Evolutionary conservation across 768 basidiomycete species (phyloP).

Genomic region (Nidularia pulvinata): DNA sequence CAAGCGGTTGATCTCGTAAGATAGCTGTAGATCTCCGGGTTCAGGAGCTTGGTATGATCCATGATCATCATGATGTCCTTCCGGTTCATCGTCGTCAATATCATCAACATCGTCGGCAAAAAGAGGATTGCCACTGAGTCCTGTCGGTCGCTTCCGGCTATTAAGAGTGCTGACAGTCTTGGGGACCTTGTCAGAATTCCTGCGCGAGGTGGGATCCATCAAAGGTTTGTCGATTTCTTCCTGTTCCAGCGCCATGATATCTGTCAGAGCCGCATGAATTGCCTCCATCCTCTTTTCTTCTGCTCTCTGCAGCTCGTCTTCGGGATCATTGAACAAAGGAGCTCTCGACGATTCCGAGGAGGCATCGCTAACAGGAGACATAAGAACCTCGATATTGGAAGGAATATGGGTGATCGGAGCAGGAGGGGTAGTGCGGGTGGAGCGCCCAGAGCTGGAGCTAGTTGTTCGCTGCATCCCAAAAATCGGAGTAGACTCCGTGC

Average conservation of each 20-base stretch:
- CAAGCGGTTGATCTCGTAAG: constrained; percentile 83
- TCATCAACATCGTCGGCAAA: constrained; percentile 33
- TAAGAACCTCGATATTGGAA: constrained; percentile 80
- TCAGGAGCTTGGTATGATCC: constrained; percentile 75
- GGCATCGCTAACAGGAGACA: constrained; percentile 64
- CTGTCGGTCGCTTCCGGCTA: constrained; percentile 18
- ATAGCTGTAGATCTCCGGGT: constrained; percentile 88
- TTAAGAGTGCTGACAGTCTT: neutral
- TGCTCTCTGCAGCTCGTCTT: constrained; percentile 66
- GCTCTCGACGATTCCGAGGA: constrained; percentile 59
- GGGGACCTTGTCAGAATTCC: neutral
- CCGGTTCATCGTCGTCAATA: constrained; percentile 46
- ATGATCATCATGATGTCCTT: constrained; percentile 35
- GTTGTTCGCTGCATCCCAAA: constrained; percentile 35
- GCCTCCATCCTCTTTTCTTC: constrained; percentile 92
- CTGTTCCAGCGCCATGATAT: constrained; percentile 90
- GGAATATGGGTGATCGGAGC: constrained; percentile 18
- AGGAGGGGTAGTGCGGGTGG: constrained; percentile 19
- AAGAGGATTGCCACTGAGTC: constrained; percentile 20
- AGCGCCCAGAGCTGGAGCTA: constrained; percentile 37
- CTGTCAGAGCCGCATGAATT: constrained; percentile 93
- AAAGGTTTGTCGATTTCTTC: constrained; percentile 9
- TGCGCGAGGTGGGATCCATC: no score
- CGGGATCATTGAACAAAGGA: constrained; percentile 81
- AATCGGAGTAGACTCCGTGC: constrained; percentile 34